Evolutionary conservation across 2,329 filamentous ascomycete genomes (phyloP).

Genomic region (Diaporthe citrichinensis): DNA sequence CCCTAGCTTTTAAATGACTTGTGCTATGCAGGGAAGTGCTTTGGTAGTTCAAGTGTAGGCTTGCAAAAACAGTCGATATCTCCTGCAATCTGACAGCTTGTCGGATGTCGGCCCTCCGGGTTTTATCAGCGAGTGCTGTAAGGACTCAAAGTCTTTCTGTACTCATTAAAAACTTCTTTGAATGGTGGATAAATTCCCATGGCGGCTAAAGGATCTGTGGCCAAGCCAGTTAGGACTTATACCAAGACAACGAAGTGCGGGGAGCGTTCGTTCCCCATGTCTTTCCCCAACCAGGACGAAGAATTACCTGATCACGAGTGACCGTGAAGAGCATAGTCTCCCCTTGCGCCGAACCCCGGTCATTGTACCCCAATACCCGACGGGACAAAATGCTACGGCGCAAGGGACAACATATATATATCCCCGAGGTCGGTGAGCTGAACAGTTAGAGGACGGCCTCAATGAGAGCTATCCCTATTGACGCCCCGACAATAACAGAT

Average conservation of each 20-base stretch:
- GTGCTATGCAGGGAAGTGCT: not conserved
- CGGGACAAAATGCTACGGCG: not conserved
- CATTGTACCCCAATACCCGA: slow-evolving; percentile 3
- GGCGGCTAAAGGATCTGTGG: not conserved
- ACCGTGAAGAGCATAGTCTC: not conserved
- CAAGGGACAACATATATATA: not conserved
- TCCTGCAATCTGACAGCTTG: not conserved
- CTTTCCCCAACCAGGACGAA: not conserved
- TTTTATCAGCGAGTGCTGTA: slow-evolving; percentile 5
- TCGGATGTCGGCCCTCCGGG: slow-evolving; percentile 22
- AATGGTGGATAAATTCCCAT: slow-evolving; percentile 23
- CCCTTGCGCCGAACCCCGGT: not conserved
- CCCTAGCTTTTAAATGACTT: not conserved
- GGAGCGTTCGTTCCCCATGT: slow-evolving; percentile 15
- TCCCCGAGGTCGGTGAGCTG: not conserved
- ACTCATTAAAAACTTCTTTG: not conserved
- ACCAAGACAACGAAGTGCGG: slow-evolving; percentile 25
- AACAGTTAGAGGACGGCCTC: not conserved
- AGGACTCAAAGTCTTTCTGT: not conserved
- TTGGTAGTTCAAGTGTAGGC: not conserved
- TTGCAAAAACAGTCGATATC: not conserved
- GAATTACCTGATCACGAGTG: not conserved
- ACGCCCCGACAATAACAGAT: not conserved
- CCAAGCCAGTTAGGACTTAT: slow-evolving; percentile 10
- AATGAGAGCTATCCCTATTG: not conserved